Evolutionary conservation across 2,329 filamentous ascomycete species (phyloP).

Genomic region (Colletotrichum coccodes): DNA sequence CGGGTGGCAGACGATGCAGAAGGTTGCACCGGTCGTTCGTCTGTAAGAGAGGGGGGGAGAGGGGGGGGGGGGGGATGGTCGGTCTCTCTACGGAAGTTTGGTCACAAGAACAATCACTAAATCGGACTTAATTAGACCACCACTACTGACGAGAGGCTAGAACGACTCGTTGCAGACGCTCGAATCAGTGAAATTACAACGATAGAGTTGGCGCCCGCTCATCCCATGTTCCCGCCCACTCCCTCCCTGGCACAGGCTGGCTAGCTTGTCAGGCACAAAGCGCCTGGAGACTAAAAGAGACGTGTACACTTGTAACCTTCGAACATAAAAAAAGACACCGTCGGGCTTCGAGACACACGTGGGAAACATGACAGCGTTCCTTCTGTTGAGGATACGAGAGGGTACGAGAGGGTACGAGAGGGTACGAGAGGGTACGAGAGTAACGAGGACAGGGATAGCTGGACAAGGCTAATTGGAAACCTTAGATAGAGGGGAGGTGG

Average conservation of each 20-base stretch:
- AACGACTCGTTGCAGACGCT: not conserved
- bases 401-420: no score
- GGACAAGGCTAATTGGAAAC: not conserved
- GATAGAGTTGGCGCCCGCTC: not conserved
- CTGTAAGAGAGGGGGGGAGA: no score
- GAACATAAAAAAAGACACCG: no score
- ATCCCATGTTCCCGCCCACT: not conserved
- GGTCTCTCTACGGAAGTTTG: not conserved
- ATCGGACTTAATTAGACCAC: not conserved
- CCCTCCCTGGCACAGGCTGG: not conserved
- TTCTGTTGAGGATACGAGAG: no score
- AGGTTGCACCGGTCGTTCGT: not conserved
- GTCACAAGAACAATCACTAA: not conserved
- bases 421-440: no score
- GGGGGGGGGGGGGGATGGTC: not conserved
- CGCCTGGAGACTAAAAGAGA: not conserved
- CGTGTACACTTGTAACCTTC: not conserved
- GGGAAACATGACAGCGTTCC: no score
- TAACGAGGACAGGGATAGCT: not conserved
- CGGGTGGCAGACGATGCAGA: not conserved
- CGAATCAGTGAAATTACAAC: slow-evolving; percentile 1
- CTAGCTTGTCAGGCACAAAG: not conserved
- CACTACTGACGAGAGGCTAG: not conserved
- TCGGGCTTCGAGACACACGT: no score
- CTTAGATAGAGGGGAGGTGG: slow-evolving; percentile 20